A percentile compares a stretch with the other conserved stretches of the same genome.
phyloP scores from a whole-genome alignment of 192 early-diverging fungal species.

The Paraglomus brasilianum region DNA sequence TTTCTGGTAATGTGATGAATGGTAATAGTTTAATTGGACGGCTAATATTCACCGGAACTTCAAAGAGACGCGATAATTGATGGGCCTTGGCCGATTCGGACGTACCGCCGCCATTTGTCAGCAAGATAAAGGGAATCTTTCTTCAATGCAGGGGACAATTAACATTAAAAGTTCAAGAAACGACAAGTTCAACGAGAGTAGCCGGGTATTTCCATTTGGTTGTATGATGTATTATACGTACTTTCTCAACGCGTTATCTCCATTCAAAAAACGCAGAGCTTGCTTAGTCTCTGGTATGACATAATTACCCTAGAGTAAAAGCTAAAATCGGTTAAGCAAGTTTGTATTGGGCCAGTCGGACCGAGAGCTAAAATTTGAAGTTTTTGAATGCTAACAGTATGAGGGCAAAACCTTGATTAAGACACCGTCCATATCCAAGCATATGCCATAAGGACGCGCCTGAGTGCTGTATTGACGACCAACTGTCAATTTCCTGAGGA shows the following conservation, averaged over 20 bases:
- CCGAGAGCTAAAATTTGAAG: neutral
- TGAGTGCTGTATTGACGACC: slow-evolving; percentile 1
- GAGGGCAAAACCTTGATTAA: slow-evolving; percentile 62
- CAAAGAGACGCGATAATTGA: slow-evolving; percentile 60
- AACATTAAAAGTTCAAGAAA: neutral
- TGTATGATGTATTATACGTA: slow-evolving; percentile 19
- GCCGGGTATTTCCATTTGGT: neutral
- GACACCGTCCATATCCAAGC: slow-evolving; percentile 87
- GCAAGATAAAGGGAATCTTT: slow-evolving; percentile 70
- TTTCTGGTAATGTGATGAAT: too few relatives aligned
- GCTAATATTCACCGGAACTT: slow-evolving; percentile 40
- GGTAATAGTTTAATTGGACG: neutral
- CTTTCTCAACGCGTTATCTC: slow-evolving; percentile 48
- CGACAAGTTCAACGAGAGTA: slow-evolving; percentile 1
- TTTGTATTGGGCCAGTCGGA: neutral
- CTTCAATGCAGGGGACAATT: slow-evolving; percentile 29
- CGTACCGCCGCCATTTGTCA: slow-evolving; percentile 90
- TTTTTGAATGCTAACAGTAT: neutral
- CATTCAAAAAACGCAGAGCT: slow-evolving; percentile 66
- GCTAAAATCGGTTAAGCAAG: neutral
- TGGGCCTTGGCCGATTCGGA: slow-evolving; percentile 69
- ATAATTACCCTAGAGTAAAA: slow-evolving; percentile 52
- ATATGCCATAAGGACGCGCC: slow-evolving; percentile 36
- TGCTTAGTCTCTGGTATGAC: slow-evolving; percentile 65
- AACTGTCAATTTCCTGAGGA: neutral